These are phyloP conservation scores for Wickerhamiella hasegawae DNA, from an alignment of 805 yeast genomes.

Conservation along the genomic window DNA sequence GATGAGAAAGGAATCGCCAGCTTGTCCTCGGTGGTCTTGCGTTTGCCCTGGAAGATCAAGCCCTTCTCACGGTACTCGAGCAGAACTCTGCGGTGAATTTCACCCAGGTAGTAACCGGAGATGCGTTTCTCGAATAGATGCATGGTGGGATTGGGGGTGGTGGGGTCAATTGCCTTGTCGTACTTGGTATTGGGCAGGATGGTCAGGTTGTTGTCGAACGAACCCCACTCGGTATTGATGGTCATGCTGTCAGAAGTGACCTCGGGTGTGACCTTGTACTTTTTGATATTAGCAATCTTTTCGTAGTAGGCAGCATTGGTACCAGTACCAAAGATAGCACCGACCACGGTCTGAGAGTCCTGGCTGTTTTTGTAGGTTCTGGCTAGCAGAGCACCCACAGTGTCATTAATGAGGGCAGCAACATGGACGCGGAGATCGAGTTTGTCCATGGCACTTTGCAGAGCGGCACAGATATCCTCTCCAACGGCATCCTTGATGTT, in stretches of 20 bases:
- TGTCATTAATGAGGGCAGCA: constrained; percentile 87
- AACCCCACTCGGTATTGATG: constrained; percentile 95
- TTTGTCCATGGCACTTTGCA: constrained; percentile 53
- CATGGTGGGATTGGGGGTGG: constrained; percentile 67
- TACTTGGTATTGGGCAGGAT: constrained; percentile 64
- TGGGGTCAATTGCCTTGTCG: constrained; percentile 54
- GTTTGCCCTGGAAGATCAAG: constrained; percentile 30
- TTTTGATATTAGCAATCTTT: constrained; percentile 52
- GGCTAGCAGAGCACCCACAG: constrained; percentile 84
- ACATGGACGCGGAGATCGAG: constrained; percentile 42
- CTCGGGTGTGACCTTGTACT: constrained; percentile 46
- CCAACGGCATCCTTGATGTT: constrained; percentile 74
- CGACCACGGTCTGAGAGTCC: constrained; percentile 63
- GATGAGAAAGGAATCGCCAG: constrained; percentile 49
- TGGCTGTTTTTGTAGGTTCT: constrained; percentile 63
- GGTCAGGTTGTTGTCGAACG: constrained; percentile 72
- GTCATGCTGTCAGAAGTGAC: constrained; percentile 39
- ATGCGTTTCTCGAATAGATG: constrained; percentile 90
- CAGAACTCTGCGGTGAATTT: constrained; percentile 58
- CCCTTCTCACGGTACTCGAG: constrained; percentile 44
- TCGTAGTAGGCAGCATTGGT: constrained; percentile 93
- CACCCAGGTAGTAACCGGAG: constrained; percentile 88
- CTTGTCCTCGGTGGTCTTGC: constrained; percentile 20
- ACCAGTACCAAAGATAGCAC: constrained; percentile 94
- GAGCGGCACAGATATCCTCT: constrained; percentile 56